Conservation (phyloP, 768 basidiomycete genomes). For the Tulasnella sp. region DNA sequence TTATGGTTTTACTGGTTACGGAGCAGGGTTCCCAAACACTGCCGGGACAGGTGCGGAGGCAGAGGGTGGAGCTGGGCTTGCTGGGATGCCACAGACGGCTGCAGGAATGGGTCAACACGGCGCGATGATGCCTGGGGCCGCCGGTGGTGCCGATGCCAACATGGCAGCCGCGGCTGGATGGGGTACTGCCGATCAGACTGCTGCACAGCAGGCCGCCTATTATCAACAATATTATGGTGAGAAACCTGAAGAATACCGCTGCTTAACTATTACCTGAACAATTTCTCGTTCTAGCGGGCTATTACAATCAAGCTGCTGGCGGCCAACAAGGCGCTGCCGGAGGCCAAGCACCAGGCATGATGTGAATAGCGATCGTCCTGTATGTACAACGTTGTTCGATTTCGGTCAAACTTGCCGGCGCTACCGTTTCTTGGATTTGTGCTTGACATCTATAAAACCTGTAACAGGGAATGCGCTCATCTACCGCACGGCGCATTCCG, state of each 20-base stretch:
- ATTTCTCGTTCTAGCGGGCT: slow-evolving; percentile 39
- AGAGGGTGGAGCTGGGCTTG: slow-evolving; percentile 28
- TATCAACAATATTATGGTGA: slow-evolving; percentile 22
- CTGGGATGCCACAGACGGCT: slow-evolving; percentile 41
- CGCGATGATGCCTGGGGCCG: slow-evolving; percentile 43
- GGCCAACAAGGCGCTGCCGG: slow-evolving; percentile 51
- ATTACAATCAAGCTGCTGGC: slow-evolving; percentile 53
- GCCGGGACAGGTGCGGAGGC: slow-evolving; percentile 48
- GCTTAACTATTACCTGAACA: neutral
- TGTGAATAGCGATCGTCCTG: neutral
- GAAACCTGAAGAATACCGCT: neutral
- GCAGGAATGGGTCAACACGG: slow-evolving; percentile 49
- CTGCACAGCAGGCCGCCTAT: slow-evolving; percentile 20
- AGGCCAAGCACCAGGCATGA: slow-evolving; percentile 23
- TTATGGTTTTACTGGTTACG: slow-evolving; percentile 58
- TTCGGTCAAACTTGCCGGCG: too few species aligned
- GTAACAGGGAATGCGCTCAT: too few species aligned
- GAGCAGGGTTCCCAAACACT: slow-evolving; percentile 24
- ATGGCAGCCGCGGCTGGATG: slow-evolving; percentile 30
- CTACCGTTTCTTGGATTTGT: too few species aligned
- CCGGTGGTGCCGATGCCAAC: slow-evolving; percentile 26
- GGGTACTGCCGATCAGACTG: neutral
- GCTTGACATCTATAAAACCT: too few species aligned
- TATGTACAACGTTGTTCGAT: too few species aligned
- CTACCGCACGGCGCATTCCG: too few species aligned